Conservation (phyloP, 257 asterid species). For the Solanum phureja region DNA sequence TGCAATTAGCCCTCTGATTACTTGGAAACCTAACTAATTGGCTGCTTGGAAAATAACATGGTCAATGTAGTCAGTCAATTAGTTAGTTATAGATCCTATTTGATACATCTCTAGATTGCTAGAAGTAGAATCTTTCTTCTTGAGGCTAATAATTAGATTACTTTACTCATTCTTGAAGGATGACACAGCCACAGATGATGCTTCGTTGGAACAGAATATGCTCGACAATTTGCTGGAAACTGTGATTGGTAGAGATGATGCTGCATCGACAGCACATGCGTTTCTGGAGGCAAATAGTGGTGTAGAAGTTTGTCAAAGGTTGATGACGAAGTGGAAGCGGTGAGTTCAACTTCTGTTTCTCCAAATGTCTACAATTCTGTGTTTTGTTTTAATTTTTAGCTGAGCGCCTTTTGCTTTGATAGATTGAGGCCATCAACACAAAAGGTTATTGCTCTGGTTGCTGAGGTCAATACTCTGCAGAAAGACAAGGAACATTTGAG, state of each 20-base stretch:
- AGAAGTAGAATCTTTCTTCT: background rate
- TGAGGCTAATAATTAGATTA: background rate
- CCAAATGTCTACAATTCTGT: background rate
- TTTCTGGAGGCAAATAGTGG: constrained; percentile 58
- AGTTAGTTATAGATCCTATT: background rate
- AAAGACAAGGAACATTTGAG: constrained; percentile 63
- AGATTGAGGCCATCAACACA: constrained; percentile 62
- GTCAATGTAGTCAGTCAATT: background rate
- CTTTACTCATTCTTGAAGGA: constrained; percentile 29
- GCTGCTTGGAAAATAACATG: background rate
- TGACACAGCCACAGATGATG: constrained; percentile 27
- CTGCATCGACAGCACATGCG: constrained; percentile 35
- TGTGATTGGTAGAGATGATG: constrained; percentile 42
- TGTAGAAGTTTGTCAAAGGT: constrained; percentile 46
- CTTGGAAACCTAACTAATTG: background rate
- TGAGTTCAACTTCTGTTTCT: constrained; percentile 8
- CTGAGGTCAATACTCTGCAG: constrained; percentile 44
- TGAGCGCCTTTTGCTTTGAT: constrained; percentile 14
- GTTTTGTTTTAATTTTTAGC: background rate
- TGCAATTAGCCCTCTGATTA: background rate
- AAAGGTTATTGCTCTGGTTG: constrained; percentile 53
- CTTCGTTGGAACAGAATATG: constrained; percentile 33
- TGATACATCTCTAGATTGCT: background rate
- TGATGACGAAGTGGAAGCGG: constrained; percentile 55
- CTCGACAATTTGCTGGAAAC: constrained; percentile 48